Percentiles rank a stretch among this genome's conserved stretches.
phyloP scores from a whole-genome alignment of 2,329 filamentous ascomycete species.

The Verticillium zaregamsianum region DNA sequence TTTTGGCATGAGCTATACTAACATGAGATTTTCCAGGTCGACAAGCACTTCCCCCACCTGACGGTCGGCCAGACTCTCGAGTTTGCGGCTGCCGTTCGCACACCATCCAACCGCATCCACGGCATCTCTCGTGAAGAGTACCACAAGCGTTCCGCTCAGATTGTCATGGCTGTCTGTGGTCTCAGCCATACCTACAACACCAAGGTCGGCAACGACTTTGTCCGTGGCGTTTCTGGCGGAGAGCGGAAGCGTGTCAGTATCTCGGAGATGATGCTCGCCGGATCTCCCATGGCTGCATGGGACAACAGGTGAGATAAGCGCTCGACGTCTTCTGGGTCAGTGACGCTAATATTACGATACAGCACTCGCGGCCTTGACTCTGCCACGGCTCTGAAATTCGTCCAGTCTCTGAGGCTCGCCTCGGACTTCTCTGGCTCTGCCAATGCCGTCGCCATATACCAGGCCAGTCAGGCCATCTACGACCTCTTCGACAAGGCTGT shows the following conservation, averaged over 20 bases:
- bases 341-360: not conserved
- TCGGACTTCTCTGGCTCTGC: conserved; percentile 61
- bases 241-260: conserved; percentile 79
- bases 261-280: conserved; percentile 69
- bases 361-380: conserved; percentile 69
- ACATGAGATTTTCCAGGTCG: conserved; percentile 35
- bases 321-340: not conserved
- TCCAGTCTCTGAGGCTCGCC: conserved; percentile 59
- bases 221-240: conserved; percentile 67
- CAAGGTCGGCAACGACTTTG: conserved; percentile 70
- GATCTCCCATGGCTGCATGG: conserved; percentile 56
- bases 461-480: conserved; percentile 66
- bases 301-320: conserved; percentile 48
- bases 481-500: conserved; percentile 72
- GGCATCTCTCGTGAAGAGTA: conserved; percentile 59
- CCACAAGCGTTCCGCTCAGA: conserved; percentile 57
- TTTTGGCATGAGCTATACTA: not conserved
- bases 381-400: conserved; percentile 69
- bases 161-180: conserved; percentile 68
- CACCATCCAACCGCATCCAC: conserved; percentile 60
- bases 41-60: conserved; percentile 74
- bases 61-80: conserved; percentile 70
- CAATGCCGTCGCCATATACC: conserved; percentile 66
- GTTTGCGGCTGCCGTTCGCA: conserved; percentile 67
- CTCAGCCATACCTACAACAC: conserved; percentile 69